Percentiles rank a stretch among this genome's conserved stretches.
Evolutionary conservation across 2,329 filamentous ascomycete species (phyloP).

Genomic region (Microsporum ferrugineum): DNA sequence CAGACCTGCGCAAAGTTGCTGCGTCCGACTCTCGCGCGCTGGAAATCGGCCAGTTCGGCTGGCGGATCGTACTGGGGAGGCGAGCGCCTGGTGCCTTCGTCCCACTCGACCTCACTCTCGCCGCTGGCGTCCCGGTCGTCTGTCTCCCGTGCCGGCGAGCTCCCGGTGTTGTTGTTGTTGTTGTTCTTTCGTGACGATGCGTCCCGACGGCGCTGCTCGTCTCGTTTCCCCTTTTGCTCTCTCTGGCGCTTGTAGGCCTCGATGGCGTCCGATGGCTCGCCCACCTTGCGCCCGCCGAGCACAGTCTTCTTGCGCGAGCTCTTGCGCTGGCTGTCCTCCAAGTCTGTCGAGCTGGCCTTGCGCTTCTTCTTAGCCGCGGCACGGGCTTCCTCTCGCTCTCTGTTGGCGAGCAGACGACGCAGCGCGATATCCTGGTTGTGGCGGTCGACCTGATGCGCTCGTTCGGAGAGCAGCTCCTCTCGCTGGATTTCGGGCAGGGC

Average conservation of each 20-base stretch:
- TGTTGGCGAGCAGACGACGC: slow-evolving; percentile 60
- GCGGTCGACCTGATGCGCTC: slow-evolving; percentile 69
- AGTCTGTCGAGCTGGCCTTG: slow-evolving; percentile 65
- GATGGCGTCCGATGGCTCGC: slow-evolving; percentile 59
- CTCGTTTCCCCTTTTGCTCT: slow-evolving; percentile 45
- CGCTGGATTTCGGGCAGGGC: slow-evolving; percentile 80
- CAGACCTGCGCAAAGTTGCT: slow-evolving; percentile 81
- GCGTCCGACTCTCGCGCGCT: slow-evolving; percentile 71
- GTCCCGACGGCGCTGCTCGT: slow-evolving; percentile 37
- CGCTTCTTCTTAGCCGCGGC: slow-evolving; percentile 43
- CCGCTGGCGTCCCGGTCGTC: slow-evolving; percentile 54
- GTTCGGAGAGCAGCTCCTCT: slow-evolving; percentile 80
- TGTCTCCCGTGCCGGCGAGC: slow-evolving; percentile 49
- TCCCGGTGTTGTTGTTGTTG: slow-evolving; percentile 37
- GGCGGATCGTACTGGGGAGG: slow-evolving; percentile 54
- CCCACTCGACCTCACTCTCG: slow-evolving; percentile 72
- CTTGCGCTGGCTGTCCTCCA: slow-evolving; percentile 67
- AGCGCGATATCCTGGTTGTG: slow-evolving; percentile 73
- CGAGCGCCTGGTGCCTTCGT: slow-evolving; percentile 39
- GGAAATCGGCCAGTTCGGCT: slow-evolving; percentile 66
- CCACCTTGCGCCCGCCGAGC: slow-evolving; percentile 52
- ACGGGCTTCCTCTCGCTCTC: slow-evolving; percentile 50
- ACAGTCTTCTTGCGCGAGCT: slow-evolving; percentile 60
- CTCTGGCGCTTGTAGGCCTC: slow-evolving; percentile 55
- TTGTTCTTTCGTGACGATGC: slow-evolving; percentile 38